Evolutionary conservation across 2,329 filamentous ascomycete species (phyloP).

Genomic region (Fusarium sp.): DNA sequence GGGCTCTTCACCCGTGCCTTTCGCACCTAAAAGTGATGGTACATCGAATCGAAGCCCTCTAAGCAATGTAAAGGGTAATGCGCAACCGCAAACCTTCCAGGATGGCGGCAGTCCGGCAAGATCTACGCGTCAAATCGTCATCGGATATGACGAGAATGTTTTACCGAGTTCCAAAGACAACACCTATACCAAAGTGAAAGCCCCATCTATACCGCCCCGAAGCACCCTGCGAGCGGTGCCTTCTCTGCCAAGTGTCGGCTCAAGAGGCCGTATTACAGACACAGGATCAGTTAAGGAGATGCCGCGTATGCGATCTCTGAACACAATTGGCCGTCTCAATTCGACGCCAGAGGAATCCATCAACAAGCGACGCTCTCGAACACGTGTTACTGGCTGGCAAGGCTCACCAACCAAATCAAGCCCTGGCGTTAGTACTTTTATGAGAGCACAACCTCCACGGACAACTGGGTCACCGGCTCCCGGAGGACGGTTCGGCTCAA

Average conservation of each 20-base stretch:
- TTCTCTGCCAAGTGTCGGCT: slow-evolving; percentile 41
- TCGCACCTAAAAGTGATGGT: neutral
- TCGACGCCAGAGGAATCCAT: slow-evolving; percentile 35
- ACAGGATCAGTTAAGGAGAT: slow-evolving; percentile 1
- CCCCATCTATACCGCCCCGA: slow-evolving; percentile 32
- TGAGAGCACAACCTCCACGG: slow-evolving; percentile 31
- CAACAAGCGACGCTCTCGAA: slow-evolving; percentile 38
- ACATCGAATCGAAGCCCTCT: slow-evolving; percentile 24
- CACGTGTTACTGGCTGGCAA: slow-evolving; percentile 33
- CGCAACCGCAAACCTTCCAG: neutral
- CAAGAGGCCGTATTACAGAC: neutral
- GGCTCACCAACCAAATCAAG: slow-evolving; percentile 49
- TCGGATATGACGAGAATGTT: slow-evolving; percentile 37
- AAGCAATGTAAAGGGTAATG: slow-evolving; percentile 23
- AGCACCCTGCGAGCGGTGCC: slow-evolving; percentile 44
- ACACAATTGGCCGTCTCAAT: slow-evolving; percentile 36
- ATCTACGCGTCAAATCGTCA: neutral
- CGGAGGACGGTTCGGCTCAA: slow-evolving; percentile 3
- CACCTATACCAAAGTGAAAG: neutral
- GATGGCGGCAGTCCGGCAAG: neutral
- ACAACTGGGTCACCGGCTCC: slow-evolving; percentile 12
- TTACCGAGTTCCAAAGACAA: slow-evolving; percentile 8
- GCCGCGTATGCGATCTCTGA: slow-evolving; percentile 46
- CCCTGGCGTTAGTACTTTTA: slow-evolving; percentile 34
- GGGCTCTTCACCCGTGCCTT: slow-evolving; percentile 49